These are phyloP conservation scores for Isochrysis galbana DNA, from an alignment of 78 protist species.

Conservation along the genomic window DNA sequence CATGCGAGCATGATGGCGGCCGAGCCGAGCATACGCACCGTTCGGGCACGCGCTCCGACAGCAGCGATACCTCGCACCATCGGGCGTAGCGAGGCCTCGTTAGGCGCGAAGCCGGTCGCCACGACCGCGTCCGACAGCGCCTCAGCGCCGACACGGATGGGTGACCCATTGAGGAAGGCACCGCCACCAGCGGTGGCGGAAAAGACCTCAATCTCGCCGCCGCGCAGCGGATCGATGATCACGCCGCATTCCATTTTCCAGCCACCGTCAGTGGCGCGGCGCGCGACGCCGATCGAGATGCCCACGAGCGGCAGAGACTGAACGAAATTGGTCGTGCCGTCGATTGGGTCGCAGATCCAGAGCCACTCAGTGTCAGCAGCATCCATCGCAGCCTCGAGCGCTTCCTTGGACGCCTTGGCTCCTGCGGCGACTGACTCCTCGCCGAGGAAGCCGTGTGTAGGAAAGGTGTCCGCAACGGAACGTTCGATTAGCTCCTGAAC, in stretches of 20 bases:
- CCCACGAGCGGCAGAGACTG: slow-evolving; percentile 53
- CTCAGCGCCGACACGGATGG: background rate
- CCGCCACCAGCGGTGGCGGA: slow-evolving; percentile 63
- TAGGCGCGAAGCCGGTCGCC: slow-evolving; percentile 27
- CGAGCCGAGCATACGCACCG: slow-evolving; percentile 59
- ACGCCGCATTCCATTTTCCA: slow-evolving; percentile 57
- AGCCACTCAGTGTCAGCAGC: slow-evolving; percentile 1
- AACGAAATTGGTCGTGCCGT: slow-evolving; percentile 88
- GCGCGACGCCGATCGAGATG: slow-evolving; percentile 61
- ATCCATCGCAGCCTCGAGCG: background rate
- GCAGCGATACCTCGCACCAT: background rate
- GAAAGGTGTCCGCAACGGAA: background rate
- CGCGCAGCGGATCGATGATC: slow-evolving; percentile 58
- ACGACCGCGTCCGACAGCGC: background rate
- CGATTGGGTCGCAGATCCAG: slow-evolving; percentile 85
- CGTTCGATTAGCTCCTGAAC: background rate
- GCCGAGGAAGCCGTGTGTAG: slow-evolving; percentile 26
- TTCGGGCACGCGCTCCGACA: background rate
- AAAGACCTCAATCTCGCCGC: slow-evolving; percentile 39
- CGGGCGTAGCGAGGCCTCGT: background rate
- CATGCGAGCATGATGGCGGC: slow-evolving; percentile 73
- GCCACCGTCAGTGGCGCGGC: background rate
- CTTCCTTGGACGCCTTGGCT: background rate
- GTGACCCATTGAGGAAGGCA: slow-evolving; percentile 58
- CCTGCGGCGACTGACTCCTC: slow-evolving; percentile 2